phyloP scores from a whole-genome alignment of 2,329 filamentous ascomycete species.

The Colletotrichum somersetense region DNA sequence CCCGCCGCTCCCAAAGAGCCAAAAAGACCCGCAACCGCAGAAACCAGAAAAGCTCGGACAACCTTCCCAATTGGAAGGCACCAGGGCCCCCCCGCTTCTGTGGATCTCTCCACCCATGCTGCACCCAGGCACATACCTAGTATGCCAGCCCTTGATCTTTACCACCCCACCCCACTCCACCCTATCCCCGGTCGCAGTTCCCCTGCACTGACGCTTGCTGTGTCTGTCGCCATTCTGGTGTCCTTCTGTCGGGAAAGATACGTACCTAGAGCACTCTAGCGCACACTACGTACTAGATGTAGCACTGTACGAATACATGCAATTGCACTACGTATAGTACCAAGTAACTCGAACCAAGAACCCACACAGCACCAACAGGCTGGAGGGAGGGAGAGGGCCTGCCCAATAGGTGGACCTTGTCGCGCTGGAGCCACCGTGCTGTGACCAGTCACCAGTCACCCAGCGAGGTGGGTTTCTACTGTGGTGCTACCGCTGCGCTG shows the following conservation, averaged over 20 bases:
- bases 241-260: conserved; percentile 29
- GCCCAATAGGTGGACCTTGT: conserved; percentile 17
- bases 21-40: conserved; percentile 15
- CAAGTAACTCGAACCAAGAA: neutral
- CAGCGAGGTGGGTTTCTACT: conserved; percentile 36
- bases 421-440: conserved; percentile 33
- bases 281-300: too few relatives aligned
- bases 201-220: conserved; percentile 25
- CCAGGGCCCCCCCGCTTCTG: conserved; percentile 31
- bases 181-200: neutral
- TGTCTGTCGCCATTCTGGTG: conserved; percentile 26
- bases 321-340: neutral
- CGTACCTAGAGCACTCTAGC: conserved; percentile 13
- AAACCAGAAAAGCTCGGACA: conserved; percentile 41
- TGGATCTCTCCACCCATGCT: conserved; percentile 17
- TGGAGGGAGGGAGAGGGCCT: neutral
- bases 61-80: conserved; percentile 42
- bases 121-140: too few relatives aligned
- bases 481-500: conserved; percentile 38
- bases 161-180: conserved; percentile 1
- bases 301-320: too few relatives aligned
- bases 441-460: conserved; percentile 31
- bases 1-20: conserved; percentile 21
- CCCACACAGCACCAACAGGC: conserved; percentile 1
- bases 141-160: conserved; percentile 13